A percentile compares a stretch with the other conserved stretches of the same genome.
Evolutionary conservation across 495 filamentous ascomycete species (phyloP).

Genomic region (Talaromyces ruber): DNA sequence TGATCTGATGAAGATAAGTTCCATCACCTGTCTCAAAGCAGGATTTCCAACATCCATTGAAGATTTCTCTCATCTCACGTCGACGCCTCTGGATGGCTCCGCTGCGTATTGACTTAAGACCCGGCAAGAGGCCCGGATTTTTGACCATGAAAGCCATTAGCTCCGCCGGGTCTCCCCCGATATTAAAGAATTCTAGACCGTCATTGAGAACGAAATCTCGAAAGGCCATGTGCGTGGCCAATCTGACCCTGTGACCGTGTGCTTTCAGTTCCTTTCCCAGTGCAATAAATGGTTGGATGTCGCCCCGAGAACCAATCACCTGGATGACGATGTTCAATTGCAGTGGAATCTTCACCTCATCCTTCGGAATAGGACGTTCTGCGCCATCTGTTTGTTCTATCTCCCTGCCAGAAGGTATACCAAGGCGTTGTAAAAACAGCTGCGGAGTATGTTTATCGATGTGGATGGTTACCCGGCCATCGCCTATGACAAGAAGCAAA

Average conservation of each 20-base stretch:
- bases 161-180: slow-evolving; percentile 69
- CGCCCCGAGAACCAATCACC: slow-evolving; percentile 67
- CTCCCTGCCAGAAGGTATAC: too few species aligned
- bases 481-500: too few species aligned
- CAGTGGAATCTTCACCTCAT: too few species aligned
- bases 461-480: too few species aligned
- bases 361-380: too few species aligned
- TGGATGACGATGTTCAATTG: slow-evolving; percentile 67
- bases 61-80: slow-evolving; percentile 56
- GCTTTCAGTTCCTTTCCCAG: slow-evolving; percentile 54
- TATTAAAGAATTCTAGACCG: slow-evolving; percentile 69
- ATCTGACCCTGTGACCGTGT: slow-evolving; percentile 62
- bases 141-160: slow-evolving; percentile 86
- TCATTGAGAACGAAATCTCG: slow-evolving; percentile 55
- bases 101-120: slow-evolving; percentile 53
- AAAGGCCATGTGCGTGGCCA: slow-evolving; percentile 70
- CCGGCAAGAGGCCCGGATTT: slow-evolving; percentile 70
- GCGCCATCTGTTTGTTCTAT: too few species aligned
- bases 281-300: slow-evolving; percentile 68
- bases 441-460: too few species aligned
- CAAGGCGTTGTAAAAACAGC: too few species aligned
- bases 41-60: slow-evolving; percentile 71
- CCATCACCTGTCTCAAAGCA: slow-evolving; percentile 58
- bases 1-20: slow-evolving; percentile 38
- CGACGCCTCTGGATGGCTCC: slow-evolving; percentile 59